These are phyloP conservation scores for Saccharomycopsis amapae DNA, from an alignment of 805 yeast genomes.

Conservation along the genomic window DNA sequence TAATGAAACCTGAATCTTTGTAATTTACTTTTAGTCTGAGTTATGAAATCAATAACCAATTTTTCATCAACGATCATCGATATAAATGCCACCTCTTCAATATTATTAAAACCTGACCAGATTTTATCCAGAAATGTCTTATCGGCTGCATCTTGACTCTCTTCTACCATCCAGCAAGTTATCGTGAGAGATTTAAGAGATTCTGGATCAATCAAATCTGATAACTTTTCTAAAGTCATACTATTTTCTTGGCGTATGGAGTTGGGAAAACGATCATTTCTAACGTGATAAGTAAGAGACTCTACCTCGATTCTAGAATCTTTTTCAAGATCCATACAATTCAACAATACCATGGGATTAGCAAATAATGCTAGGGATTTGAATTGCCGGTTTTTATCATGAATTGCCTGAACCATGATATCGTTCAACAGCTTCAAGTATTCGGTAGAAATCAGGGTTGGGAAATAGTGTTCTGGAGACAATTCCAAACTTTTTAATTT, in stretches of 20 bases:
- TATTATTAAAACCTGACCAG: conserved; percentile 6
- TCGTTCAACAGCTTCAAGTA: conserved; percentile 1
- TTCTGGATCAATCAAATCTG: conserved; percentile 6
- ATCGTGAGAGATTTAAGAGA: conserved; percentile 5
- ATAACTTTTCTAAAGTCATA: background rate
- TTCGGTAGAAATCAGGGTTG: background rate
- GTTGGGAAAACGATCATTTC: conserved; percentile 5
- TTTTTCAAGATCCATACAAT: background rate
- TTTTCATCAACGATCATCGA: conserved; percentile 15
- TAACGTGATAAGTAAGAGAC: conserved; percentile 6
- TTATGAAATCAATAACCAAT: conserved; percentile 7
- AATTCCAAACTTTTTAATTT: background rate
- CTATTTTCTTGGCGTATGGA: background rate
- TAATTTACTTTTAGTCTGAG: background rate
- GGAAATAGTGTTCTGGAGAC: conserved; percentile 4
- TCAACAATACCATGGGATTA: conserved; percentile 6
- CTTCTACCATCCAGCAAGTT: conserved; percentile 10
- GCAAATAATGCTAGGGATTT: conserved; percentile 2
- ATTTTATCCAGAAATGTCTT: conserved; percentile 2
- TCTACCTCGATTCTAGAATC: conserved; percentile 2
- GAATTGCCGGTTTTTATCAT: background rate
- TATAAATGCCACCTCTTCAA: conserved; percentile 13
- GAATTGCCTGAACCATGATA: background rate
- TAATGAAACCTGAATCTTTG: conserved; percentile 19
- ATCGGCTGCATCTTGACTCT: background rate